Conservation (phyloP, 2,329 filamentous ascomycete species). For the Calonectria henricotiae region DNA sequence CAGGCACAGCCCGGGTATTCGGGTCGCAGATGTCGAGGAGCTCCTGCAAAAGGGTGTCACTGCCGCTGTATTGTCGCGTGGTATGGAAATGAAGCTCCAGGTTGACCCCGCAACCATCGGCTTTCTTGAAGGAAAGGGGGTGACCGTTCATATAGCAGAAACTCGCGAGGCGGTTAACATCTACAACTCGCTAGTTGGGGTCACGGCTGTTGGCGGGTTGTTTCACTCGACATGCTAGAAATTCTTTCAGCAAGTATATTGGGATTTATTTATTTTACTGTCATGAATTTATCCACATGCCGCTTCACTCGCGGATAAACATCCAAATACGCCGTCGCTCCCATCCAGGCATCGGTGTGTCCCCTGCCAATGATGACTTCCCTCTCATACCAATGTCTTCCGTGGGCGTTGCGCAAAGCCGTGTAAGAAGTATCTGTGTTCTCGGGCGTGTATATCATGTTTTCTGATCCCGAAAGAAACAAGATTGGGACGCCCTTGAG, state of each 20-base stretch:
- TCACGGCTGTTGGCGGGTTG: slow-evolving; percentile 23
- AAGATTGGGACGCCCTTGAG: slow-evolving; percentile 71
- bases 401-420: slow-evolving; percentile 43
- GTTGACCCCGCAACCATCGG: slow-evolving; percentile 17
- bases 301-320: slow-evolving; percentile 45
- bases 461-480: slow-evolving; percentile 43
- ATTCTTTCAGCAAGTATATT: not conserved
- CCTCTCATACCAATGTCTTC: slow-evolving; percentile 47
- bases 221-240: slow-evolving; percentile 33
- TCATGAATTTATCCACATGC: slow-evolving; percentile 35
- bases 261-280: not conserved
- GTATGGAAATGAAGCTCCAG: slow-evolving; percentile 36
- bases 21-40: slow-evolving; percentile 34
- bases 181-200: slow-evolving; percentile 27
- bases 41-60: slow-evolving; percentile 33
- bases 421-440: slow-evolving; percentile 50
- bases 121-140: slow-evolving; percentile 31
- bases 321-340: slow-evolving; percentile 42
- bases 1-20: slow-evolving; percentile 32
- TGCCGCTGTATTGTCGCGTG: slow-evolving; percentile 32
- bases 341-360: slow-evolving; percentile 52
- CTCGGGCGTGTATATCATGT: slow-evolving; percentile 46
- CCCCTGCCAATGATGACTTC: slow-evolving; percentile 48
- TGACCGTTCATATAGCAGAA: slow-evolving; percentile 27
- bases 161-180: slow-evolving; percentile 32